phyloP scores from a whole-genome alignment of 164 flowering plant species.

The Annona cherimola region DNA sequence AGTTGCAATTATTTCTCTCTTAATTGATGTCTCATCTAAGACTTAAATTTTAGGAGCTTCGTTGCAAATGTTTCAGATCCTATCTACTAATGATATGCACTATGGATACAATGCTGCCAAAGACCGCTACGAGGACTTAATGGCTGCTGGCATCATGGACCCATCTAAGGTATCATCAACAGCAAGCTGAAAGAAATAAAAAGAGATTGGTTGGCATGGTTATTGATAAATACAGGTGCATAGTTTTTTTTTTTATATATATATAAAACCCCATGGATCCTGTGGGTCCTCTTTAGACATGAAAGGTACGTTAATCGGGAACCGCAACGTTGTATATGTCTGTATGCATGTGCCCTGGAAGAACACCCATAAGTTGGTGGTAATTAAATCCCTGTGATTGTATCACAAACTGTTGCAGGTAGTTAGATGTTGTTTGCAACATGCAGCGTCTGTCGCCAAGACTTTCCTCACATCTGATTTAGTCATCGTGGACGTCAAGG shows the following conservation, averaged over 20 bases:
- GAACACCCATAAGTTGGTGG: not conserved
- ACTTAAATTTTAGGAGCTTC: not conserved
- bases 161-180: slow-evolving; percentile 64
- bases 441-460: slow-evolving; percentile 77
- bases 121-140: slow-evolving; percentile 63
- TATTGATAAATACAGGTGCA: not conserved
- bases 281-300: not conserved
- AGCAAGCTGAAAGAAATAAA: not conserved
- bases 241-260: not conserved
- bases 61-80: slow-evolving; percentile 37
- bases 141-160: slow-evolving; percentile 75
- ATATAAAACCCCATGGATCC: not conserved
- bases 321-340: not conserved
- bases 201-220: not conserved
- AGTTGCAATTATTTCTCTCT: not conserved
- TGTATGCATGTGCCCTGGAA: not conserved
- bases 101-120: slow-evolving; percentile 87
- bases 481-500: slow-evolving; percentile 56
- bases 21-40: not conserved
- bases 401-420: slow-evolving; percentile 37
- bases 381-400: not conserved
- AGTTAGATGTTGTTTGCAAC: slow-evolving; percentile 75
- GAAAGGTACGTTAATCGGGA: not conserved
- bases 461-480: slow-evolving; percentile 65
- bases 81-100: slow-evolving; percentile 35